These are phyloP conservation scores for Pinus taeda DNA, from an alignment of 75 land plant species.

Conservation along the genomic window DNA sequence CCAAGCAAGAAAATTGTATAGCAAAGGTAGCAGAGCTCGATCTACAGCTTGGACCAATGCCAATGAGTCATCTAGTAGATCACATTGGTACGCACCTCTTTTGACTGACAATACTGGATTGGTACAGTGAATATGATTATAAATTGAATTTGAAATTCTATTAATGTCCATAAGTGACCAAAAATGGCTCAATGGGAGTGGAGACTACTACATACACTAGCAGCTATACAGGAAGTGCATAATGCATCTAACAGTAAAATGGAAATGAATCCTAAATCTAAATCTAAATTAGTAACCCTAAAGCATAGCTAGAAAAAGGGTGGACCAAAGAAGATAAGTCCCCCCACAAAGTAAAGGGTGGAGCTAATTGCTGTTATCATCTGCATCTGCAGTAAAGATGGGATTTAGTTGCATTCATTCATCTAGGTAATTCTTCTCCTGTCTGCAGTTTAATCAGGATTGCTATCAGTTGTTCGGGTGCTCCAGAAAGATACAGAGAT, in stretches of 20 bases:
- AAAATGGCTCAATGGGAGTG: too few species aligned
- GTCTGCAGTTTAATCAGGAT: slow-evolving; percentile 55
- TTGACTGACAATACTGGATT: not conserved
- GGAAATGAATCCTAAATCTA: not conserved
- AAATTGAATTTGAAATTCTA: too few species aligned
- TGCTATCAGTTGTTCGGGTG: slow-evolving; percentile 27
- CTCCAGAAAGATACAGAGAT: slow-evolving; percentile 33
- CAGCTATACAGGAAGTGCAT: too few species aligned
- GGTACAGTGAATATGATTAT: not conserved
- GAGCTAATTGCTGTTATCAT: not conserved
- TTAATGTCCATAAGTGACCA: too few species aligned
- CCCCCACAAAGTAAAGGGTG: not conserved
- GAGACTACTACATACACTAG: too few species aligned
- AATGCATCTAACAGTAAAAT: too few species aligned
- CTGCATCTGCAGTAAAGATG: not conserved
- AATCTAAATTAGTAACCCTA: slow-evolving; percentile 2
- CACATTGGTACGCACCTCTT: slow-evolving; percentile 55
- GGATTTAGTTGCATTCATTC: not conserved
- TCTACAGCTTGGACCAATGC: slow-evolving; percentile 69
- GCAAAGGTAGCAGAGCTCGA: slow-evolving; percentile 44
- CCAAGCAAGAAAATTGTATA: slow-evolving; percentile 49
- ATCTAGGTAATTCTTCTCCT: not conserved
- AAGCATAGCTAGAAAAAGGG: not conserved
- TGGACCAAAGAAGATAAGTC: not conserved
- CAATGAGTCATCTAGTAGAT: slow-evolving; percentile 68